Percentiles rank a stretch among this genome's conserved stretches.
Conservation (phyloP, 331 rosid species). For the Acacia pycnantha region DNA sequence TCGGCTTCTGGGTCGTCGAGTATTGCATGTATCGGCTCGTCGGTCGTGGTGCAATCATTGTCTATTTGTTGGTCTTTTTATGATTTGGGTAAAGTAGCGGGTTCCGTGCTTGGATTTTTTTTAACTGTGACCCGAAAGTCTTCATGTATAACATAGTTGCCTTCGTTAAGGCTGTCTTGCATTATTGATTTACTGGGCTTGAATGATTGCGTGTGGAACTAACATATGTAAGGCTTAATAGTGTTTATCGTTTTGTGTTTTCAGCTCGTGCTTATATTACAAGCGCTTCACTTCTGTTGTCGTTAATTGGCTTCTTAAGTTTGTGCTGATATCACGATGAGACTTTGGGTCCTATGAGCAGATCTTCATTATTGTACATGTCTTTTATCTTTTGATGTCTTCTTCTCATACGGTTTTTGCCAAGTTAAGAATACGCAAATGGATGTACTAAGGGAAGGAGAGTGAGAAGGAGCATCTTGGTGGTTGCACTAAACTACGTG, state of each 20-base stretch:
- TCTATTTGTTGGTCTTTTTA: constrained; percentile 15
- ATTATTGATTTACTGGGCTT: constrained; percentile 32
- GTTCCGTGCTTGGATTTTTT: constrained; percentile 23
- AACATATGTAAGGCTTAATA: constrained; percentile 33
- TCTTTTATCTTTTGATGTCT: neutral
- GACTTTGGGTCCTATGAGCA: constrained; percentile 14
- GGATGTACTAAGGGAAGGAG: constrained; percentile 8
- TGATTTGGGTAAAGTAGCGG: constrained; percentile 36
- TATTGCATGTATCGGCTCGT: neutral
- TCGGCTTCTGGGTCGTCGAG: constrained; percentile 35
- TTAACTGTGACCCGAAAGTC: constrained; percentile 28
- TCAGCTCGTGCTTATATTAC: constrained; percentile 26
- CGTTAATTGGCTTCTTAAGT: constrained; percentile 24
- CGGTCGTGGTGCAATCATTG: constrained; percentile 23
- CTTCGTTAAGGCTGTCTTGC: constrained; percentile 39
- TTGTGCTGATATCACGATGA: constrained; percentile 21
- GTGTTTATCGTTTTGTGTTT: constrained; percentile 5
- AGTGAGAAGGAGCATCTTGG: constrained; percentile 10
- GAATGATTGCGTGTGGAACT: constrained; percentile 36
- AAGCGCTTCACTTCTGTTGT: constrained; percentile 31
- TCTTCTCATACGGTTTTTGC: neutral
- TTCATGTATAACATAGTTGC: constrained; percentile 29
- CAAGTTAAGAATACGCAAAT: constrained; percentile 8
- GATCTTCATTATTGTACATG: constrained; percentile 23
- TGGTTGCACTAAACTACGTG: neutral